Conservation (phyloP, 2,329 filamentous ascomycete species). For the Trichoderma polysporum region DNA sequence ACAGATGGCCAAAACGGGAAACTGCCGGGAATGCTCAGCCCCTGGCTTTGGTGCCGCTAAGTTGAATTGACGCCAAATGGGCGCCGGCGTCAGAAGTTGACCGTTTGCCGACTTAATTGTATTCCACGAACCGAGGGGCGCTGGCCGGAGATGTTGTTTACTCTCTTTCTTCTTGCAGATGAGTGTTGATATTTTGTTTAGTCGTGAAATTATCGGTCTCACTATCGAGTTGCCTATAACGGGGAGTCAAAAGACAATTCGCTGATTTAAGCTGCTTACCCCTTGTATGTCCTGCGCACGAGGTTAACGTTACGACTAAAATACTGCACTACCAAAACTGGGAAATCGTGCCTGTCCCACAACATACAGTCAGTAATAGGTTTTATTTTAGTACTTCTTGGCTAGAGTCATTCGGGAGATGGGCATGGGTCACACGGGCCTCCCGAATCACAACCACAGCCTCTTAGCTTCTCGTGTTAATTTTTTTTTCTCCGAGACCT, state of each 20-base stretch:
- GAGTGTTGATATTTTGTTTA: neutral
- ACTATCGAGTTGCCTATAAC: neutral
- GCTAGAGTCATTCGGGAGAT: neutral
- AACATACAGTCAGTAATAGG: too few species aligned
- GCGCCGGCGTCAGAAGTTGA: conserved; percentile 8
- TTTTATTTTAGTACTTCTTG: neutral
- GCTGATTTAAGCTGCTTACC: neutral
- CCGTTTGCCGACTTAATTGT: neutral
- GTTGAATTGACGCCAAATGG: neutral
- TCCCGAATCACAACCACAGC: neutral
- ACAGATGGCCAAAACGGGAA: conserved; percentile 3
- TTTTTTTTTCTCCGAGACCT: neutral
- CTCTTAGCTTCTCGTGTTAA: neutral
- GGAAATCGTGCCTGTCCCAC: neutral
- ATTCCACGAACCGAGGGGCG: neutral
- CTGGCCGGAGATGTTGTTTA: neutral
- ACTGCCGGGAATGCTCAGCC: conserved; percentile 6
- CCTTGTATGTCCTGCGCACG: neutral
- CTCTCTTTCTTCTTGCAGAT: neutral
- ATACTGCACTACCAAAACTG: neutral
- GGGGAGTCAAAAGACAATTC: neutral
- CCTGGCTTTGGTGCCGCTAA: neutral
- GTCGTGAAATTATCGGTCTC: neutral
- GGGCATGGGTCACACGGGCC: neutral
- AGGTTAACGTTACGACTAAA: neutral